These are phyloP conservation scores for Penicillium sp. DNA, from an alignment of 2,329 filamentous ascomycete genomes.

Conservation along the genomic window DNA sequence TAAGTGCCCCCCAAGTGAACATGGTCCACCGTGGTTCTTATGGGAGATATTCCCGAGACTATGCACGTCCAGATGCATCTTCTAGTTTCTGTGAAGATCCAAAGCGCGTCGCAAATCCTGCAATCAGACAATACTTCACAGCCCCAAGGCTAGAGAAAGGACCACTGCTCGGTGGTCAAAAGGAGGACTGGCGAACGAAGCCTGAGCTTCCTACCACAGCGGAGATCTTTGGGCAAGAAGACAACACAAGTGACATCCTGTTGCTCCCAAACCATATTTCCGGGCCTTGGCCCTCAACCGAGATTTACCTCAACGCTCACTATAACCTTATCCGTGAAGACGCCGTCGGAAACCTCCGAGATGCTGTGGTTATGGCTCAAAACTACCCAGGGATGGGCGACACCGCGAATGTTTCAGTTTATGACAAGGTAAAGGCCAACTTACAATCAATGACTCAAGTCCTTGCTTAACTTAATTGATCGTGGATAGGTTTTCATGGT, in stretches of 20 bases:
- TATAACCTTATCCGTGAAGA: constrained; percentile 80
- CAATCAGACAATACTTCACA: neutral
- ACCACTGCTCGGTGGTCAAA: neutral
- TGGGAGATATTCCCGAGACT: neutral
- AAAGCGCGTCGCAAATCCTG: neutral
- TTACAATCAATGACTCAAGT: neutral
- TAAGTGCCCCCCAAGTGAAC: neutral
- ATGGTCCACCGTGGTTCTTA: neutral
- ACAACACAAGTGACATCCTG: constrained; percentile 24
- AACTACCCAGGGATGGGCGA: constrained; percentile 62
- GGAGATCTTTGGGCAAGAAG: constrained; percentile 41
- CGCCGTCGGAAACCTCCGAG: constrained; percentile 68
- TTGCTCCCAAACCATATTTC: constrained; percentile 58
- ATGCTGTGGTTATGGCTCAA: constrained; percentile 64
- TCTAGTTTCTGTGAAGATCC: neutral
- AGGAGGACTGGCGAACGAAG: constrained; percentile 38
- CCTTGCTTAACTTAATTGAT: neutral
- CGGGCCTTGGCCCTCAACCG: constrained; percentile 62
- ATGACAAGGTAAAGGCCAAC: constrained; percentile 38
- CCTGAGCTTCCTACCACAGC: constrained; percentile 46
- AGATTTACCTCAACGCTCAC: constrained; percentile 71
- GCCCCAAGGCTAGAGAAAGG: too few relatives aligned
- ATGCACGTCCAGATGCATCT: neutral
- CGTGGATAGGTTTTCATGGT: constrained; percentile 64
- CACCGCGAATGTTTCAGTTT: constrained; percentile 63